phyloP scores from a whole-genome alignment of 805 yeast species.

The Sugiyamaella chiloensis region DNA sequence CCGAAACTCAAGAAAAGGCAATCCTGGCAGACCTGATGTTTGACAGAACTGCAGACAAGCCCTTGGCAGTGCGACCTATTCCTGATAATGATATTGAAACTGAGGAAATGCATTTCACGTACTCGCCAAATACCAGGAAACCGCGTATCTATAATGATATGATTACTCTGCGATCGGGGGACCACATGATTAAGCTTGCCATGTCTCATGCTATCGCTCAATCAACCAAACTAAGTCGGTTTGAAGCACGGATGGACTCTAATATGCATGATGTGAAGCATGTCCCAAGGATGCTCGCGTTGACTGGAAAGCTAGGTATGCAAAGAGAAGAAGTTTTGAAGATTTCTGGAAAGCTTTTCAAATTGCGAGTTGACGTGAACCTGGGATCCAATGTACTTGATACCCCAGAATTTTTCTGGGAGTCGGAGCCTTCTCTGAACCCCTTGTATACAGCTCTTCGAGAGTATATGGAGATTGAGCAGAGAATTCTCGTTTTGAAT shows the following conservation, averaged over 20 bases:
- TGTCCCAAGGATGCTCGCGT: slow-evolving; percentile 83
- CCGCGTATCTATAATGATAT: slow-evolving; percentile 77
- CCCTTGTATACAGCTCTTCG: slow-evolving; percentile 87
- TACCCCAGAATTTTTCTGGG: slow-evolving; percentile 97
- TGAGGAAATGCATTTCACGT: slow-evolving; percentile 79
- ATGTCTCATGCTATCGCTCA: slow-evolving; percentile 97
- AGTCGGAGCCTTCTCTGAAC: slow-evolving; percentile 87
- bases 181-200: slow-evolving; percentile 86
- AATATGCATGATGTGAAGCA: slow-evolving; percentile 81
- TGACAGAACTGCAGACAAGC: slow-evolving; percentile 25
- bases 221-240: slow-evolving; percentile 84
- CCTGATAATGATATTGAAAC: slow-evolving; percentile 89
- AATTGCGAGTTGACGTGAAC: slow-evolving; percentile 89
- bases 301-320: slow-evolving; percentile 84
- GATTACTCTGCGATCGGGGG: slow-evolving; percentile 86
- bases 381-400: slow-evolving; percentile 86
- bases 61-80: slow-evolving; percentile 61
- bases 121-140: slow-evolving; percentile 45
- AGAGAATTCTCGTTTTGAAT: slow-evolving; percentile 87
- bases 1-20: slow-evolving; percentile 89
- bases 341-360: slow-evolving; percentile 87
- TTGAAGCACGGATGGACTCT: slow-evolving; percentile 87
- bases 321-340: slow-evolving; percentile 79
- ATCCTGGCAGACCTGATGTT: slow-evolving; percentile 87
- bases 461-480: slow-evolving; percentile 92